These are phyloP conservation scores for Pachysandra terminalis DNA, from an alignment of 164 flowering plant species.

Conservation along the genomic window DNA sequence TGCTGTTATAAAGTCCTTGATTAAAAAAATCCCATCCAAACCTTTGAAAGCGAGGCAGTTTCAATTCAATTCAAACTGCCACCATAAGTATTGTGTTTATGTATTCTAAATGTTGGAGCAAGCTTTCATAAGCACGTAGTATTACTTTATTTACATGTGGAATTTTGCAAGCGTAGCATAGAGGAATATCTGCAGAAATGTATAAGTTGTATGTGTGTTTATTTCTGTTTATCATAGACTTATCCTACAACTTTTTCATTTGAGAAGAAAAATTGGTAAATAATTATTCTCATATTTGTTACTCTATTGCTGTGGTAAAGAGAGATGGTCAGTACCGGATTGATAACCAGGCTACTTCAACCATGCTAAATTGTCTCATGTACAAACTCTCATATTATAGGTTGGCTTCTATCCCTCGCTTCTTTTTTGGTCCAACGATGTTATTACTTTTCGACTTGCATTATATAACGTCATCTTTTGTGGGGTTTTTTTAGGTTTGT, in stretches of 20 bases:
- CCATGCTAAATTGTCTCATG: constrained; percentile 96
- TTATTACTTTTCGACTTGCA: constrained; percentile 7
- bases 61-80: too few species aligned
- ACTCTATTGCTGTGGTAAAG: constrained; percentile 28
- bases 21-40: too few species aligned
- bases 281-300: not conserved
- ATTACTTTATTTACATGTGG: not conserved
- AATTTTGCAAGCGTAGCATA: too few species aligned
- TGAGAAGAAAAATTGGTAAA: not conserved
- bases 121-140: not conserved
- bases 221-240: not conserved
- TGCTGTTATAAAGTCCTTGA: too few species aligned
- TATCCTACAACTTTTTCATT: not conserved
- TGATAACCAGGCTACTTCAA: constrained; percentile 92
- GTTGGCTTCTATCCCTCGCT: constrained; percentile 29
- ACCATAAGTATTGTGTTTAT: too few species aligned
- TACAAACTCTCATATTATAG: constrained; percentile 98
- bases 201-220: not conserved
- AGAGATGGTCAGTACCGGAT: constrained; percentile 97
- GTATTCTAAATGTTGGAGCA: not conserved
- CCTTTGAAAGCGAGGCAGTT: too few species aligned
- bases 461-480: constrained; percentile 1
- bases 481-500: constrained; percentile 68
- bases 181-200: not conserved
- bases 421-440: not conserved